Conservation (phyloP, 768 basidiomycete species). For the Hypholoma sublateritium region DNA sequence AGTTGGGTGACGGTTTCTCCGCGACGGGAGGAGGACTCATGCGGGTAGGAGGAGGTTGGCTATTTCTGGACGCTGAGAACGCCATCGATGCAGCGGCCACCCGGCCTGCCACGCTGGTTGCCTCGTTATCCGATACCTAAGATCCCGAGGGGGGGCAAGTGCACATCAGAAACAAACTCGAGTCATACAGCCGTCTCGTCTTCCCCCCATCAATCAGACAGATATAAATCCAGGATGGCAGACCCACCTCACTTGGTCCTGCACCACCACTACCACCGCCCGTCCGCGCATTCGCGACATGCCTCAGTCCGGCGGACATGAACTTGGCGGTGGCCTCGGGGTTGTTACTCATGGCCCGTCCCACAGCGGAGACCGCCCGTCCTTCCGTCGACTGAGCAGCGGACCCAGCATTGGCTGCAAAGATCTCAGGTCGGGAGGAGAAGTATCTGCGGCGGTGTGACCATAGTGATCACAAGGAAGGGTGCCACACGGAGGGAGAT, state of each 20-base stretch:
- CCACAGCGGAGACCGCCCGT: constrained; percentile 40
- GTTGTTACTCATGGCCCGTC: constrained; percentile 43
- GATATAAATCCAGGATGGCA: constrained; percentile 4
- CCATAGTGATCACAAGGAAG: constrained; percentile 15
- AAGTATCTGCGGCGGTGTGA: constrained; percentile 56
- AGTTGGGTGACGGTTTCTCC: constrained; percentile 26
- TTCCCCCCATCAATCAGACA: constrained; percentile 13
- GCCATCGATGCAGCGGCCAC: constrained; percentile 57
- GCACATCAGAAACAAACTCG: constrained; percentile 10
- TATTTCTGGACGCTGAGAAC: constrained; percentile 31
- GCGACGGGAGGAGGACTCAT: constrained; percentile 26
- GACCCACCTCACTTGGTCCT: constrained; percentile 17
- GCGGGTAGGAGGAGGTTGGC: constrained; percentile 13
- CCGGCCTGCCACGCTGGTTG: constrained; percentile 45
- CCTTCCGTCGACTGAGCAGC: constrained; percentile 22
- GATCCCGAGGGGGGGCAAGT: constrained; percentile 5
- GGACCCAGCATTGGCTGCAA: constrained; percentile 32
- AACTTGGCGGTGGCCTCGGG: constrained; percentile 40
- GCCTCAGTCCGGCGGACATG: constrained; percentile 41
- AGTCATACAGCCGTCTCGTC: constrained; percentile 10
- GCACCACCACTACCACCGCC: constrained; percentile 17
- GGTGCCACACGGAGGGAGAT: constrained; percentile 6
- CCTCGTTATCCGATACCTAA: constrained; percentile 40
- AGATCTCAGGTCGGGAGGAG: constrained; percentile 66
- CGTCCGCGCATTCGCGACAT: constrained; percentile 23